Conservation (phyloP, 208 protist genomes). For the Wallacemonas sp. region DNA sequence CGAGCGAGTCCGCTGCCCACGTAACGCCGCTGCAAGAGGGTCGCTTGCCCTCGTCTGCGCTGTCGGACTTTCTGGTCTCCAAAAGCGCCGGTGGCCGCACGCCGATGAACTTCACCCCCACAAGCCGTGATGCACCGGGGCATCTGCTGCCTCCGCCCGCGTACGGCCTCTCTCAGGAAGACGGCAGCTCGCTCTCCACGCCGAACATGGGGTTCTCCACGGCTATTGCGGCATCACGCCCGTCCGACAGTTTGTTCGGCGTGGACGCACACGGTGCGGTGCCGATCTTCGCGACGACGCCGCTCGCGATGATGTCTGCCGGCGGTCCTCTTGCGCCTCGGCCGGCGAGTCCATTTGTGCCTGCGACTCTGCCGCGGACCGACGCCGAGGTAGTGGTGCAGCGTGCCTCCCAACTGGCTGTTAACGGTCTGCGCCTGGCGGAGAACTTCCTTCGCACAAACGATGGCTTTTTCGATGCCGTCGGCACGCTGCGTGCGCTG, state of each 20-base stretch:
- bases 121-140: neutral
- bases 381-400: slow-evolving; percentile 32
- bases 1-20: neutral
- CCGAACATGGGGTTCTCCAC: neutral
- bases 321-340: neutral
- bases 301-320: neutral
- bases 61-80: neutral
- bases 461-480: slow-evolving; percentile 43
- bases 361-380: neutral
- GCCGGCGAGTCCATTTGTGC: neutral
- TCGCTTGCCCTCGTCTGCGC: neutral
- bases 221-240: too few relatives aligned
- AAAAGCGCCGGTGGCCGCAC: neutral
- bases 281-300: neutral
- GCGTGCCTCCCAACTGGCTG: slow-evolving; percentile 22
- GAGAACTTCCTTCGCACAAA: slow-evolving; percentile 27
- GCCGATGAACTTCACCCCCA: slow-evolving; percentile 1
- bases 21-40: neutral
- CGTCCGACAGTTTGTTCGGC: too few relatives aligned
- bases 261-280: neutral
- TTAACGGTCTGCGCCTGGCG: slow-evolving; percentile 22
- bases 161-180: neutral
- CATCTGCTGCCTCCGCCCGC: neutral
- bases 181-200: neutral
- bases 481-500: slow-evolving; percentile 40